A percentile compares a stretch with the other conserved stretches of the same genome.
Conservation (phyloP, 2,329 filamentous ascomycete genomes). For the Tolypocladium tropicale region DNA sequence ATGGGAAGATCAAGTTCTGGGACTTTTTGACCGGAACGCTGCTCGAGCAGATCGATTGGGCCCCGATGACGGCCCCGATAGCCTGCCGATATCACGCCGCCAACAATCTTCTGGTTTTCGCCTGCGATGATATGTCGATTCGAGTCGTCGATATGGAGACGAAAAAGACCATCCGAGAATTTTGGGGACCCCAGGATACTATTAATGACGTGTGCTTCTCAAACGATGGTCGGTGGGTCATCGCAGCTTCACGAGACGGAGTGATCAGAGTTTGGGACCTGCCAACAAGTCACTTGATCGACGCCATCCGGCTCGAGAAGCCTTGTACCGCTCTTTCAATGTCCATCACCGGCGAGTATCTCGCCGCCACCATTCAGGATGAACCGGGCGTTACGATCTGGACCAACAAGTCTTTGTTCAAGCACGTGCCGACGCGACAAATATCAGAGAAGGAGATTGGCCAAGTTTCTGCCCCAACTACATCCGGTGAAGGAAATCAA, state of each 20-base stretch:
- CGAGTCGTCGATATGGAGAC: constrained; percentile 86
- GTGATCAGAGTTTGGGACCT: constrained; percentile 87
- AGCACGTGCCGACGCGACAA: constrained; percentile 75
- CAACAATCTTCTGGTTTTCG: constrained; percentile 78
- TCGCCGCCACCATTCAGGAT: constrained; percentile 79
- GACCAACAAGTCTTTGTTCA: constrained; percentile 90
- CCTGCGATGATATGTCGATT: constrained; percentile 81
- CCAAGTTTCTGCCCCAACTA: constrained; percentile 57
- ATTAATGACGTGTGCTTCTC: constrained; percentile 86
- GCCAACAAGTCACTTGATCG: constrained; percentile 89
- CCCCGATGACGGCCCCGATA: constrained; percentile 61
- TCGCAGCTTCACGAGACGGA: constrained; percentile 74
- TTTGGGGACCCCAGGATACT: constrained; percentile 67
- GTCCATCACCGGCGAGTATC: constrained; percentile 81
- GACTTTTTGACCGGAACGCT: constrained; percentile 79
- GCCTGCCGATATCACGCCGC: constrained; percentile 70
- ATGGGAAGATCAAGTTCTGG: constrained; percentile 97
- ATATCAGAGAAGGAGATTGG: constrained; percentile 69
- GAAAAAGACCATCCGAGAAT: constrained; percentile 80
- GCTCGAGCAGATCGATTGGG: constrained; percentile 74
- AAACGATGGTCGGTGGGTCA: constrained; percentile 85
- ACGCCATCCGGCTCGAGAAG: constrained; percentile 71
- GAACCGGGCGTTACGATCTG: constrained; percentile 86
- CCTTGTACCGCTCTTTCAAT: constrained; percentile 80
- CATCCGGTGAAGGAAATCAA: constrained; percentile 72